These are phyloP conservation scores for Daldinia caldariorum DNA, from an alignment of 495 filamentous ascomycete species.

Conservation along the genomic window DNA sequence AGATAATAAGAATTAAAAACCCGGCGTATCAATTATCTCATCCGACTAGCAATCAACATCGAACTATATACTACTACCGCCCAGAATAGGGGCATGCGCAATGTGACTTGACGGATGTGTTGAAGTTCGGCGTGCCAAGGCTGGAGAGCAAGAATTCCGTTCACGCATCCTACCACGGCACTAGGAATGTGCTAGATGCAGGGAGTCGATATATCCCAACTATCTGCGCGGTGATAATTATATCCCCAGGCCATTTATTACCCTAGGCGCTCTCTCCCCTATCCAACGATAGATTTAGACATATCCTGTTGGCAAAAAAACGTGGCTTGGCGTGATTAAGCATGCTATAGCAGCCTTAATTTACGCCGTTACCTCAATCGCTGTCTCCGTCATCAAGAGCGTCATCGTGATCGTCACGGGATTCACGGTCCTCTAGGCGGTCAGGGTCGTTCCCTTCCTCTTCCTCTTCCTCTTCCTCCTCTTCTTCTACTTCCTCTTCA, in stretches of 20 bases:
- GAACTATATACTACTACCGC: background rate
- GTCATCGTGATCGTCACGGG: slow-evolving; percentile 66
- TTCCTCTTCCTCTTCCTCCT: slow-evolving; percentile 54
- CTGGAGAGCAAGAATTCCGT: background rate
- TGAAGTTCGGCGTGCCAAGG: background rate
- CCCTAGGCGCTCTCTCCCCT: background rate
- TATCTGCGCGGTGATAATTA: background rate
- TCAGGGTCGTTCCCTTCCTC: slow-evolving; percentile 51
- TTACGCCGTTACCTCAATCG: slow-evolving; percentile 50
- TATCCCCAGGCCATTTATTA: background rate
- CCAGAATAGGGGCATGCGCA: background rate
- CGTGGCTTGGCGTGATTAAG: slow-evolving; percentile 1
- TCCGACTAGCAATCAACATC: slow-evolving; percentile 1
- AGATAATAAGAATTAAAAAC: background rate
- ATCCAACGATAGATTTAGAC: background rate
- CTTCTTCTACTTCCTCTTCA: slow-evolving; percentile 59
- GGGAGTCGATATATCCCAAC: background rate
- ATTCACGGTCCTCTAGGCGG: slow-evolving; percentile 8
- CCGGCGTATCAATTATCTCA: slow-evolving; percentile 1
- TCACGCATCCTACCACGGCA: background rate
- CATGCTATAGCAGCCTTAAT: background rate
- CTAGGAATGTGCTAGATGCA: background rate
- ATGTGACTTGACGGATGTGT: background rate
- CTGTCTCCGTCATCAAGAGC: slow-evolving; percentile 70
- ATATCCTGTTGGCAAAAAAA: background rate